Percentiles rank a stretch among this genome's conserved stretches.
phyloP scores from a whole-genome alignment of 2,329 filamentous ascomycete species.

The Pseudogymnoascus sp. region DNA sequence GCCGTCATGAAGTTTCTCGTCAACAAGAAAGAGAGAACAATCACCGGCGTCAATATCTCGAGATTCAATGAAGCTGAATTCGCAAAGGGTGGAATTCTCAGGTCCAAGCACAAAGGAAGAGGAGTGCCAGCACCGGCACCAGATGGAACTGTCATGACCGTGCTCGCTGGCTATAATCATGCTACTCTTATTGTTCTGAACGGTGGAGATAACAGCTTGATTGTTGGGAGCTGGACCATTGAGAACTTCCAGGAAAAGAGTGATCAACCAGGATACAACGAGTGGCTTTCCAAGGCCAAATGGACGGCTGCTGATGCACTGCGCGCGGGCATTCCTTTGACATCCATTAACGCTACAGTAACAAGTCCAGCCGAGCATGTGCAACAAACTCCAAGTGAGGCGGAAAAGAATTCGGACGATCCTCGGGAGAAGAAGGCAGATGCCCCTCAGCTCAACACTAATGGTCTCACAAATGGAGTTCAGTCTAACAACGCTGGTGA shows the following conservation, averaged over 20 bases:
- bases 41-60: not conserved
- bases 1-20: not conserved
- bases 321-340: not conserved
- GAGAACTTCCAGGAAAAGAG: not conserved
- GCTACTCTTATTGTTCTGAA: not conserved
- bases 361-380: not conserved
- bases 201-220: not conserved
- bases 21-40: not conserved
- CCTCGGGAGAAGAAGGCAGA: not conserved
- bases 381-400: not conserved
- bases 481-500: not conserved
- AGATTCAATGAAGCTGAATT: not conserved
- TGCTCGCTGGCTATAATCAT: not conserved
- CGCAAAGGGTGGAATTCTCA: not conserved
- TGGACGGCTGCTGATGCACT: not conserved
- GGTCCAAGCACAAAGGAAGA: not conserved
- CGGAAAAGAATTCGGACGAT: not conserved
- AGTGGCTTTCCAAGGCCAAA: not conserved
- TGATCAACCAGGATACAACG: not conserved
- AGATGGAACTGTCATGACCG: not conserved
- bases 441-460: not conserved
- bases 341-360: not conserved
- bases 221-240: not conserved
- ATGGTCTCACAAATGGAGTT: not conserved
- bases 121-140: not conserved